Conservation (phyloP, 1,284 basidiomycete genomes). For the Chiua sp. region DNA sequence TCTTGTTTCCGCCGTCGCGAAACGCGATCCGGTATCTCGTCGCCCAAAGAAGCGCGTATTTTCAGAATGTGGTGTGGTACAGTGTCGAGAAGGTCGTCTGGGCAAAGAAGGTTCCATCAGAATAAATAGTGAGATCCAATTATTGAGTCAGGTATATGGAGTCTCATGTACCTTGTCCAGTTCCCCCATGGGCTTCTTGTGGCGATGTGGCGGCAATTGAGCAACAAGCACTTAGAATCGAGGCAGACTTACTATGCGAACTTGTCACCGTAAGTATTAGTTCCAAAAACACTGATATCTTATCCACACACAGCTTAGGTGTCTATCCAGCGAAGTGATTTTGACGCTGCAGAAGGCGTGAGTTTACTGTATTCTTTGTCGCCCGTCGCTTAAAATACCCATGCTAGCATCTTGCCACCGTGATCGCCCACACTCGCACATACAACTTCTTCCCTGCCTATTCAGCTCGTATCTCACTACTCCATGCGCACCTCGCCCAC, state of each 20-base stretch:
- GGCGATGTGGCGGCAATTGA: conserved; percentile 56
- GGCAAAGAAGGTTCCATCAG: conserved; percentile 18
- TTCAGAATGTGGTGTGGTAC: conserved; percentile 62
- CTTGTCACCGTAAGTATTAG: conserved; percentile 55
- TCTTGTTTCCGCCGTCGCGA: conserved; percentile 65
- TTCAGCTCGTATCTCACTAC: conserved; percentile 65
- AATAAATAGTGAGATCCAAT: conserved; percentile 30
- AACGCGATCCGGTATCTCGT: conserved; percentile 72
- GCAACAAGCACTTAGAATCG: conserved; percentile 59
- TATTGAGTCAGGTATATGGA: neutral
- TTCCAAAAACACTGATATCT: neutral
- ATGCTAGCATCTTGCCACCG: conserved; percentile 51
- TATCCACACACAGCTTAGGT: conserved; percentile 44
- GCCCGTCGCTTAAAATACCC: neutral
- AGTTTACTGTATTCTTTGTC: conserved; percentile 2
- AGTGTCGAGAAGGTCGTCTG: conserved; percentile 27
- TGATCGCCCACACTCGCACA: conserved; percentile 68
- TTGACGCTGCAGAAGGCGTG: conserved; percentile 60
- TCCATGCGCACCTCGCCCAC: conserved; percentile 75
- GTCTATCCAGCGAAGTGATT: conserved; percentile 68
- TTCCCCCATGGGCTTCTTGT: conserved; percentile 54
- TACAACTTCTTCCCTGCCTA: conserved; percentile 59
- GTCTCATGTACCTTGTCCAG: neutral
- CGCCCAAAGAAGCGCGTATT: conserved; percentile 75
- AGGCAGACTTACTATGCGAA: conserved; percentile 73